Evolutionary conservation across 805 yeast species (phyloP), one percentile per base, ranked within the genome.

Genomic region (Yarrowia yakushimensis): DNA sequence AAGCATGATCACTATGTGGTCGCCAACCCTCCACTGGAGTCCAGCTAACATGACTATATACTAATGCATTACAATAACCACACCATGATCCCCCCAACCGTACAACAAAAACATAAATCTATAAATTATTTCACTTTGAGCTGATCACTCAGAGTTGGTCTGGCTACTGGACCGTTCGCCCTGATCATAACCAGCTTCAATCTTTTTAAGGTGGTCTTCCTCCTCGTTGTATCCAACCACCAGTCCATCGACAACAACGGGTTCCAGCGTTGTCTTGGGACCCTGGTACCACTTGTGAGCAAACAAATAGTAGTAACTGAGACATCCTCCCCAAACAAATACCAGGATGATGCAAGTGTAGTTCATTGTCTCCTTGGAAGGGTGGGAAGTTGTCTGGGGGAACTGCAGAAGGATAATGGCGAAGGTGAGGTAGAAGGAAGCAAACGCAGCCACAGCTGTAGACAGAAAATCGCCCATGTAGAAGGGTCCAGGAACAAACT

Each of bases 401-500:
- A 86, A 82, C 85, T 83, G 82, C 31, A 81, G 76, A 72, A 86
- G 72, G 22, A 83, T 73, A 33, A 86, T 82, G 63, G 81, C 79
- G 67, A 79, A 87, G 0, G 69, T 64, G 60, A 82, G 79, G 79
- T 84, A 87, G 8, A 74, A 48, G 13, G 77, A 78, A 0, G 88
- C 78, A 28, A 78, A 69, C 70, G 79, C 69, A 57, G 82, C 81
- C 37, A 84, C 71, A 7, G 72, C 68, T 13, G 77, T 77, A 9
- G 84, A 79, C 70, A 76, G 68, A 31, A 71, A 57, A 10, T 75
- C 73, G 27, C 93, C 93, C 48, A 85, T 70, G 69, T 82, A 81
- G 70, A 87, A 87, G 4, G 84, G 83, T 6, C 93, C 94, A 2
- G 90, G 90, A 12, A 70, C 75, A 67, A 85, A 85, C 11, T 74